Evolutionary conservation across 345 rosid species (phyloP), one percentile per base, ranked within the genome.

Genomic region (Angophora floribunda): DNA sequence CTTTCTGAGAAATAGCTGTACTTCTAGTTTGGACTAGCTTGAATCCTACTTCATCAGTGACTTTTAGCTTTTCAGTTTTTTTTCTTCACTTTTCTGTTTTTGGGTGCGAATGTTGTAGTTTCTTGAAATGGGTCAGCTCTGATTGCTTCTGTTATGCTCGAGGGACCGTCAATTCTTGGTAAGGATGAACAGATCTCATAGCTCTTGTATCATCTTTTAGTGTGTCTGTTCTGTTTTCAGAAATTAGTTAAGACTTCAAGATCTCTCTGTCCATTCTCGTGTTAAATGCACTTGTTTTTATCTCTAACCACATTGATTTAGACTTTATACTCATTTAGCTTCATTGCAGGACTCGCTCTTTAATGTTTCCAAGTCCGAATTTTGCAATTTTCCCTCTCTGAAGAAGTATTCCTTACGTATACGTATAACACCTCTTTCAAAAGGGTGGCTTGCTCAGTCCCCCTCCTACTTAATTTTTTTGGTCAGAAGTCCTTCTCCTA

Each of bases 391-490:
- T 28, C 22, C 65, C 50, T 75, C 82, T 75, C 49, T 75, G 3
- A 87, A 63, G 50, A 45, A 87, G 90, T 90, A 63, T 86, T 85
- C 9, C 70, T 91, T 51, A 65, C 84, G 79, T 57, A 59, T 32
- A 51, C 88, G 28, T 67, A 52, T 79, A 82, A 47, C 86, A n/a
- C 85, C 65, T 80, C 88, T 86, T 47, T 87, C 85, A 88, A 75
- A 90, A 82, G 87, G 82, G 87, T 86, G 86, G 53, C 84, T 88
- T 88, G 63, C 89, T n/a, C 86, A 50, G 52, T 86, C 65, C 26
- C 86, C 86, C 49, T 45, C 17, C 41, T 79, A 19, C 82, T 53
- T 87, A 36, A 2, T 36, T 36, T 36, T 36, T 36, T 36, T 36
- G 41, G 2, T 36, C 41, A 36, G 41, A 36, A 50, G 52, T 86